A percentile compares a stretch with the other conserved stretches of the same genome.
These are phyloP conservation scores for Pythium insidiosum DNA, from an alignment of 352 stramenopile species.

Conservation along the genomic window DNA sequence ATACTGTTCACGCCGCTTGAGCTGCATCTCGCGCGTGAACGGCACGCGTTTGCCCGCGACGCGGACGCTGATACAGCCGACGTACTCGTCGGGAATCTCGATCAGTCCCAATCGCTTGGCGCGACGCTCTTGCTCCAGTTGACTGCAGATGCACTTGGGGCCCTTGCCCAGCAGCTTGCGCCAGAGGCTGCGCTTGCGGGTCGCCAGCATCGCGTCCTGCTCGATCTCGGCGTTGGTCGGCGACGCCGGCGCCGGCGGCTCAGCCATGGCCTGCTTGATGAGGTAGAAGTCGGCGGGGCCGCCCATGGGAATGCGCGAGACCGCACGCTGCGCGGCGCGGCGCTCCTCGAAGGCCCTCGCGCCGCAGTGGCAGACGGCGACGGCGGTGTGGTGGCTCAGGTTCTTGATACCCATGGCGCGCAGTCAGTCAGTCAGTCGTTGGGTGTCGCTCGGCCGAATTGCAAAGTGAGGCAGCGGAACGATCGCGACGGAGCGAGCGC, in stretches of 20 bases:
- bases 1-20: too few relatives aligned
- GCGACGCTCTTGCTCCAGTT: conserved; percentile 3
- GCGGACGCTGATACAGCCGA: conserved; percentile 26
- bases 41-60: conserved; percentile 42
- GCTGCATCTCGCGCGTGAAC: conserved; percentile 47
- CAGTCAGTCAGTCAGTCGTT: too few relatives aligned
- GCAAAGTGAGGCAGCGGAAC: too few relatives aligned
- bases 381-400: background rate
- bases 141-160: conserved; percentile 42
- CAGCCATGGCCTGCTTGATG: conserved; percentile 5
- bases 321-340: background rate
- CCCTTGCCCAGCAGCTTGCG: conserved; percentile 44
- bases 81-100: conserved; percentile 35
- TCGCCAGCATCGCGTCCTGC: background rate
- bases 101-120: conserved; percentile 13
- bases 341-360: conserved; percentile 22
- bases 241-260: background rate
- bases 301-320: conserved; percentile 2
- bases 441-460: too few relatives aligned
- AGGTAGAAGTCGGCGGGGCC: conserved; percentile 2
- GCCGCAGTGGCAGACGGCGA: conserved; percentile 21
- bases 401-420: background rate
- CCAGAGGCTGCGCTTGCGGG: conserved; percentile 41
- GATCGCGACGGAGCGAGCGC: too few relatives aligned
- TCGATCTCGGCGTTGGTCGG: conserved; percentile 3